phyloP scores from a whole-genome alignment of 306 rosid genomes.

The Rosa lucieae region DNA sequence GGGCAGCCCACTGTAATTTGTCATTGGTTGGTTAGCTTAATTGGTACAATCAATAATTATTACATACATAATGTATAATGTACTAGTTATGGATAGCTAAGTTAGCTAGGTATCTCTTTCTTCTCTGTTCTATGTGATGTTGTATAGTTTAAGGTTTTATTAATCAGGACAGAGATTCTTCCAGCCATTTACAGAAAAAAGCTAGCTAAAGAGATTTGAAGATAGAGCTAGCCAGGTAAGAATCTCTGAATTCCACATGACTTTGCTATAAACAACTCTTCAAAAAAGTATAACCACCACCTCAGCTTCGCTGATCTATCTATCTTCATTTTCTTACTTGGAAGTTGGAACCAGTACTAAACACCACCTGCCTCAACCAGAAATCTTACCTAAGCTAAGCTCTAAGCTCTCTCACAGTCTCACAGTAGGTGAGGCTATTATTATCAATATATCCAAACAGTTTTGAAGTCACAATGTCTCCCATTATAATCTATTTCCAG shows the following conservation, averaged over 20 bases:
- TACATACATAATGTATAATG: slow-evolving; percentile 29
- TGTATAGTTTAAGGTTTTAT: slow-evolving; percentile 5
- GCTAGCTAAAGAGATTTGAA: not conserved
- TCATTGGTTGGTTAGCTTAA: slow-evolving; percentile 21
- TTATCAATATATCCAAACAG: slow-evolving; percentile 16
- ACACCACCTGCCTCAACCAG: slow-evolving; percentile 30
- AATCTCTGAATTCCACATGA: slow-evolving; percentile 4
- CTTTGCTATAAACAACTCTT: not conserved
- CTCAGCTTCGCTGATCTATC: not conserved
- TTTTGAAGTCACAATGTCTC: slow-evolving; percentile 34
- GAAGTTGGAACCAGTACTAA: not conserved
- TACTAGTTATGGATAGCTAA: slow-evolving; percentile 11
- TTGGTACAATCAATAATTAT: slow-evolving; percentile 18
- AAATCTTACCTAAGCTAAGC: not conserved
- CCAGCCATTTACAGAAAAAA: slow-evolving; percentile 14
- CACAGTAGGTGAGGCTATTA: not conserved
- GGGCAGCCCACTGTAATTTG: slow-evolving; percentile 20
- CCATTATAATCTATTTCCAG: slow-evolving; percentile 15
- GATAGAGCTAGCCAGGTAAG: slow-evolving; percentile 17
- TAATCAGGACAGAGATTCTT: slow-evolving; percentile 9
- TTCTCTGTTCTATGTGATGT: not conserved
- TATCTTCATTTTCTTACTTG: not conserved
- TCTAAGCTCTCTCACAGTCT: slow-evolving; percentile 24
- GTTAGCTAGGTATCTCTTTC: not conserved
- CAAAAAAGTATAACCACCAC: not conserved